Percentiles rank a stretch among this genome's conserved stretches.
phyloP scores from a whole-genome alignment of 1,284 basidiomycete genomes.

The Thecaphora frezii region DNA sequence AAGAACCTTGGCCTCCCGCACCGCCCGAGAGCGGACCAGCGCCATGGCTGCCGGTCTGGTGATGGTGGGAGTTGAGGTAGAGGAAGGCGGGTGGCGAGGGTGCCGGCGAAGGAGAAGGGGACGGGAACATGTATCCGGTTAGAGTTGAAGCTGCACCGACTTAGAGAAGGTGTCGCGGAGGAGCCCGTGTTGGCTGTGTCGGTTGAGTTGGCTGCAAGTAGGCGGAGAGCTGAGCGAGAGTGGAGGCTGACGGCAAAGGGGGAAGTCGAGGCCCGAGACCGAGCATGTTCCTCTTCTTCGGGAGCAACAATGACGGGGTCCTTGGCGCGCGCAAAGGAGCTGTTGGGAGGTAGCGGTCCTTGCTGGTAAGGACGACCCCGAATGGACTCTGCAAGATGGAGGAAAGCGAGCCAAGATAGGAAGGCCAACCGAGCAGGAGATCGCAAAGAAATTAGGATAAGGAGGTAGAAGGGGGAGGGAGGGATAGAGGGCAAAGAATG shows the following conservation, averaged over 20 bases:
- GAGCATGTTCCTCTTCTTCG: conserved; percentile 4
- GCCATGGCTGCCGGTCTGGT: conserved; percentile 30
- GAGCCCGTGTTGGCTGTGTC: not conserved
- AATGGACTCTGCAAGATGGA: no score
- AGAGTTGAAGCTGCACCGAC: not conserved
- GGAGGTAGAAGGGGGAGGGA: not conserved
- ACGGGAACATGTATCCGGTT: conserved; percentile 47
- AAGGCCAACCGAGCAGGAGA: no score
- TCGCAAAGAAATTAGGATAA: no score
- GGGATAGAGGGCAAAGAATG: not conserved
- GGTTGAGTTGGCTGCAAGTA: not conserved
- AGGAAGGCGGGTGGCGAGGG: conserved; percentile 52
- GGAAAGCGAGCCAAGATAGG: no score
- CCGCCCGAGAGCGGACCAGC: conserved; percentile 29
- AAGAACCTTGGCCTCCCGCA: conserved; percentile 14
- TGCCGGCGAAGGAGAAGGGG: conserved; percentile 48
- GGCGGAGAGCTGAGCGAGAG: not conserved
- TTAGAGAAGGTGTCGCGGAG: not conserved
- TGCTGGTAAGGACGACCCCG: no score
- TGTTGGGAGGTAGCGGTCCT: no score
- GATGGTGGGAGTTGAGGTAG: conserved; percentile 46
- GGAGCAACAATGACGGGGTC: not conserved
- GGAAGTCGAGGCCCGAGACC: not conserved
- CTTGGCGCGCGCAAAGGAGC: no score
- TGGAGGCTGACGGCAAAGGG: not conserved